Base-by-base conservation (phyloP, 192 early-diverging fungal species). In the Coemansia sp. region DNA sequence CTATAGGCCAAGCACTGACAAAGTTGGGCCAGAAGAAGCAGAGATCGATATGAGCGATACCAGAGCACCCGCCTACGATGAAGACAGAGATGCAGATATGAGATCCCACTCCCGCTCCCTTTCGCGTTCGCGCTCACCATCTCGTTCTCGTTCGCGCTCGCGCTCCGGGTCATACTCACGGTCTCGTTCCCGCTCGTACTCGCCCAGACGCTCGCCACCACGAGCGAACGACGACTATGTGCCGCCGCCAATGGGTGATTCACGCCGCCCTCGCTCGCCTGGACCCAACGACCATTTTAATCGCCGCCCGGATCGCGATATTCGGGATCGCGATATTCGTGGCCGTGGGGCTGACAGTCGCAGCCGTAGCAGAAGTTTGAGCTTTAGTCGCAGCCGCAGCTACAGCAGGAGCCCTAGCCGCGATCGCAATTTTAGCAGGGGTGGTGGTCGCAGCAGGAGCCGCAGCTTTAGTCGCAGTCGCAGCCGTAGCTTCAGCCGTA, bases 361-460 rank as follows among this genome's bases (percentile, higher is more conserved):
- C 24, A 63, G 68, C 43, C 57, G 62, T 14, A 65, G 63, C 45
- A 43, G 41, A 27, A 75, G 65, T 19, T 47, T 39, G 14, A 64
- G 67, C 31, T 59, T 47, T 15, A 68, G 62, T 36, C 63, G 59
- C 51, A 65, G 66, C 19, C 73, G 61, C 24, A 70, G 74, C n/a
- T 65, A 37, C 29, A 76, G 73, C 31, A 32, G 65, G 17, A 64
- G 62, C 29, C 45, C 29, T 24, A 67, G 56, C 3, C 40, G 42
- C 27, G 29, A 56, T 14, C 41, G 61, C 47, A 59, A 41, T 14
- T 60, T 39, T n/a, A 57, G 62, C 62, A 38, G 46, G 15, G 32
- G 43, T 29, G 11, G 51, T n/a, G 51, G 49, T 15, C 27, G 59
- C 27, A 20, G 20, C 27, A 19, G 35, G 17, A 40, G 64, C 62